Base-by-base conservation (phyloP, 2,329 filamentous ascomycete species). In the Cladosporium sp. region DNA sequence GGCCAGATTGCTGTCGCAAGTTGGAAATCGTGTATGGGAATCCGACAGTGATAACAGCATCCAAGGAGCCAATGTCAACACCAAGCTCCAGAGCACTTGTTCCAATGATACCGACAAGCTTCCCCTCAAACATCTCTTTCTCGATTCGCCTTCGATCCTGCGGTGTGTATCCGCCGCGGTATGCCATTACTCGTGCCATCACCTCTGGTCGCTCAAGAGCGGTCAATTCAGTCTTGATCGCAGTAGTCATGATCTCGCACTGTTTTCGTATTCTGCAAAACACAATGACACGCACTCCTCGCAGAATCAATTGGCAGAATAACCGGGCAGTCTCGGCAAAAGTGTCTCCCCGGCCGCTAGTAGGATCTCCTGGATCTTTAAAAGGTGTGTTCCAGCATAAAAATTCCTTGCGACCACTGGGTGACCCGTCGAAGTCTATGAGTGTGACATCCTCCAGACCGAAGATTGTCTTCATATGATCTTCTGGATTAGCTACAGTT, bases 21-120 rank as follows among this genome's bases (percentile, higher is more conserved):
- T 97, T 97, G 34, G 94, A 88, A 59, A 99, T 96, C 0, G 91
- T 95, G 67, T 96, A 97, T 0, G 94, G 94, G 62, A 99, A 99
- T 0, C 93, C 93, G 69, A 95, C 89, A 0, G 90, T 96, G 60
- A 99, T 81, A 12, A 99, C 94, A 55, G 92, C 94, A 72, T 99
- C 94, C 8, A 99, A 78, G 1, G 88, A 90, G 15, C 94, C 94
- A 63, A 99, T 97, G 70, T 99, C 94, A 40, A 99, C 90, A 25
- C 94, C 94, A 1, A 99, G 78, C 70, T 99, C 94, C 2, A 99
- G 79, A 0, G 94, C 94, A 55, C 88, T 96, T 0, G 94, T 99
- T 2, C 93, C 93, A 32, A 99, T 86, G 57, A 99, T 95, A 1
- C 94, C 94, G 60, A 97, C 81, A 1, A 99, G 80, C 66, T 92